Evolutionary conservation across 1,139 yeast species (phyloP).

Genomic region (Taphrina communis): DNA sequence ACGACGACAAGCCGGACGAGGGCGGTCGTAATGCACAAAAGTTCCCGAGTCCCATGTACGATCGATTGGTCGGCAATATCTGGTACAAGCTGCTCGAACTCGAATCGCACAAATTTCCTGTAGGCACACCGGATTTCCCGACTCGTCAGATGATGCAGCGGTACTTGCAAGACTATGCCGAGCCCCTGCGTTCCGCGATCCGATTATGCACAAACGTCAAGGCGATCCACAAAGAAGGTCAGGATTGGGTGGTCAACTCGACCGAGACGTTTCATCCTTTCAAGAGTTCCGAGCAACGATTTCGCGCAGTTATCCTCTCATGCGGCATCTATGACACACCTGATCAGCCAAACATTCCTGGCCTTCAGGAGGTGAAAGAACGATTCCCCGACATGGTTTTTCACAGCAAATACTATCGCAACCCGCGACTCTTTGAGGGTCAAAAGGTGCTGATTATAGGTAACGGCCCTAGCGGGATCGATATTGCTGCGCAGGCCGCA

Average conservation of each 20-base stretch:
- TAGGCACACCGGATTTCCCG: constrained; percentile 11
- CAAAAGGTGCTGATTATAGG: constrained; percentile 63
- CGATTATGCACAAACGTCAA: neutral
- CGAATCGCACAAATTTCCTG: constrained; percentile 21
- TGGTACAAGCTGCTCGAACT: constrained; percentile 13
- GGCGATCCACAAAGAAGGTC: constrained; percentile 57
- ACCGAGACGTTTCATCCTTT: constrained; percentile 30
- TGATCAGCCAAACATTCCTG: constrained; percentile 58
- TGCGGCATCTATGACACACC: constrained; percentile 33
- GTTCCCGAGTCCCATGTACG: constrained; percentile 45
- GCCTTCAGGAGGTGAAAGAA: constrained; percentile 59
- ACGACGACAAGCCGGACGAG: constrained; percentile 39
- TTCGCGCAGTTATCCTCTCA: constrained; percentile 20
- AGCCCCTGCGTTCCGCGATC: constrained; percentile 10
- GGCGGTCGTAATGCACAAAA: constrained; percentile 9
- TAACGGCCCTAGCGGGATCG: constrained; percentile 67
- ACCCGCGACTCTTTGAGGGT: constrained; percentile 55
- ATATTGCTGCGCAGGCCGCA: constrained; percentile 62
- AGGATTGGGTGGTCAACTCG: constrained; percentile 56
- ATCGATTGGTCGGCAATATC: constrained; percentile 32
- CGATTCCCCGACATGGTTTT: constrained; percentile 58
- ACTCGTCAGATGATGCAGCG: constrained; percentile 51
- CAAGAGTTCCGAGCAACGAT: constrained; percentile 57
- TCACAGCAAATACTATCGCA: constrained; percentile 67
- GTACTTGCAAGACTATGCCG: constrained; percentile 58